These are phyloP conservation scores for Exophiala spinifera DNA, from an alignment of 2,329 filamentous ascomycete genomes.

Conservation along the genomic window DNA sequence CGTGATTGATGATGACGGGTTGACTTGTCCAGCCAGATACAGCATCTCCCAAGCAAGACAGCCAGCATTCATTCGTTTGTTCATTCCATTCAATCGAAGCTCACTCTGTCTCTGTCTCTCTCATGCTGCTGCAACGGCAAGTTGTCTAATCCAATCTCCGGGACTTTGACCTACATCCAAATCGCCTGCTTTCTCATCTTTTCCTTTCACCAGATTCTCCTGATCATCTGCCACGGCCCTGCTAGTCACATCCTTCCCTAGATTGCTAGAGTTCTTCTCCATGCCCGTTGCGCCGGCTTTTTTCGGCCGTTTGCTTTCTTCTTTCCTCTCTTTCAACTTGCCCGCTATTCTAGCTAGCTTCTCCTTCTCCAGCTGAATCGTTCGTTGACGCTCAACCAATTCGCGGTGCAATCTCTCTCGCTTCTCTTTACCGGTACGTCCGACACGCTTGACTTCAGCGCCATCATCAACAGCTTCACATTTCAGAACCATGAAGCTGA, in stretches of 20 bases:
- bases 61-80: too few relatives aligned
- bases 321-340: not conserved
- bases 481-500: constrained; percentile 80
- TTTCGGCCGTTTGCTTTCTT: not conserved
- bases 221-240: not conserved
- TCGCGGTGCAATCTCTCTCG: constrained; percentile 48
- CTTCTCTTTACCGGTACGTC: constrained; percentile 46
- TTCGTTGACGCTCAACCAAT: constrained; percentile 29
- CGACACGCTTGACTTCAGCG: constrained; percentile 43
- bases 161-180: constrained; percentile 22
- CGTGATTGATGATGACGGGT: too few relatives aligned
- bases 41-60: too few relatives aligned
- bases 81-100: too few relatives aligned
- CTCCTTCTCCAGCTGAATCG: constrained; percentile 22
- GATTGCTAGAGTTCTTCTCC: not conserved
- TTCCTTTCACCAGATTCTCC: not conserved
- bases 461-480: constrained; percentile 82
- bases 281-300: not conserved
- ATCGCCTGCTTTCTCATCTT: not conserved
- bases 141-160: constrained; percentile 22
- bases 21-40: too few relatives aligned
- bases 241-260: not conserved
- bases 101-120: not conserved
- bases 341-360: constrained; percentile 7
- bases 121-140: constrained; percentile 15